Base-by-base conservation (phyloP, 2,329 filamentous ascomycete genomes). In the Colletotrichum eleusines region DNA sequence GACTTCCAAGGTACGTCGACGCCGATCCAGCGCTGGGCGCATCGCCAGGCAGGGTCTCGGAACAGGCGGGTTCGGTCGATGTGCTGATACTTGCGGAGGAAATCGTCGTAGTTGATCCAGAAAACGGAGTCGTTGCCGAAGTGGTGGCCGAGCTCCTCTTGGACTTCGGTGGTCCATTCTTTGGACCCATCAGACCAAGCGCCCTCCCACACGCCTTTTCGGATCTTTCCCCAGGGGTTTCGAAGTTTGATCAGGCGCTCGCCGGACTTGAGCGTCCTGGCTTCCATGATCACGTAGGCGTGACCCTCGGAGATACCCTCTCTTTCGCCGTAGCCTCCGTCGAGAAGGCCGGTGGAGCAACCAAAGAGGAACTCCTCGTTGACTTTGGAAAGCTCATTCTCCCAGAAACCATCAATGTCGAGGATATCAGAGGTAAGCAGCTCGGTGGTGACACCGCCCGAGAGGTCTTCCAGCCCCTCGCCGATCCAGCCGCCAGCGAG, bases 351-450 rank as follows among this genome's bases (percentile, higher is more conserved):
- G 0, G 88, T 89, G 0, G 86, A 88, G 75, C 90, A 92, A n/a
- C 91, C 91, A 75, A 93, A 93, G 9, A 94, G 81, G 75, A 96
- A 97, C 61, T 94, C 91, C 65, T 94, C 83, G 77, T 97, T 96
- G 69, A 94, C 93, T 73, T 92, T 90, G 80, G 91, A 88, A 31
- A 97, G 86, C 77, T 96, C 92, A 46, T 95, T 90, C 1, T 87
- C 88, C 94, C 94, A 97, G 78, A 97, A 97, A 28, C 89, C 87
- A 61, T 97, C 91, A 69, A 92, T 91, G 76, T 96, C 91, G 4
- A 94, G 85, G 44, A 94, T 92, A 75, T 94, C 91, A 0, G 89
- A 88, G 1, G 89, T 88, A 54, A 91, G 86, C 14, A 94, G 80
- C 76, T 92, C 89, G 0, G 89, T 91, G 0, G 91, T 92, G 16